Evolutionary conservation across 257 asterid species (phyloP).

Genomic region (Solanum sitiens): DNA sequence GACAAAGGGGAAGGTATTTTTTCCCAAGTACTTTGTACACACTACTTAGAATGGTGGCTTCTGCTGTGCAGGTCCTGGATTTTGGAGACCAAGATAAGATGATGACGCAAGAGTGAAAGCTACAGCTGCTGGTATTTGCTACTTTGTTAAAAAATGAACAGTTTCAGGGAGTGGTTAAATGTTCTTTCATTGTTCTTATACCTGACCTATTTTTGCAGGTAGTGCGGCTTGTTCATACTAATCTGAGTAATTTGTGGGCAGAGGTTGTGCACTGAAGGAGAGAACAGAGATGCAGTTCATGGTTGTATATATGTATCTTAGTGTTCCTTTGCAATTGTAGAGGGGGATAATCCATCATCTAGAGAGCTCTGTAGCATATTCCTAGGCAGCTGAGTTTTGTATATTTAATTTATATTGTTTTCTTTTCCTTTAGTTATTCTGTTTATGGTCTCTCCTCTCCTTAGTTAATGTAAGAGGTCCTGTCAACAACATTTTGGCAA

Average conservation of each 20-base stretch:
- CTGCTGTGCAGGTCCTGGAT: slow-evolving; percentile 51
- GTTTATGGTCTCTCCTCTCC: slow-evolving; percentile 10
- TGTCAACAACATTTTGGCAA: slow-evolving; percentile 6
- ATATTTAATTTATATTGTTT: not conserved
- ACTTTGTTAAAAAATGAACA: not conserved
- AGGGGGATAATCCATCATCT: not conserved
- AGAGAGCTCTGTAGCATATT: slow-evolving; percentile 4
- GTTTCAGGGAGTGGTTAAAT: not conserved
- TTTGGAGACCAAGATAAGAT: slow-evolving; percentile 65
- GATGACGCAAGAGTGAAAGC: slow-evolving; percentile 1
- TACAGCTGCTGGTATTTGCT: slow-evolving; percentile 5
- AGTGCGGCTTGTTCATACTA: slow-evolving; percentile 1
- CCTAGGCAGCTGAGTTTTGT: slow-evolving; percentile 1
- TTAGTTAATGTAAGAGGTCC: slow-evolving; percentile 3
- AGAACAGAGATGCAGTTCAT: not conserved
- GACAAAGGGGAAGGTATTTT: not conserved
- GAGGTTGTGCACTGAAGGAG: not conserved
- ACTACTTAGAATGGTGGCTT: not conserved
- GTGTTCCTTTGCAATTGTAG: not conserved
- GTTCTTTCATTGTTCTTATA: not conserved
- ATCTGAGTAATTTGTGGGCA: not conserved
- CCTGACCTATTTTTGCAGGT: not conserved
- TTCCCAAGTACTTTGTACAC: not conserved
- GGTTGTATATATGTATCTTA: not conserved
- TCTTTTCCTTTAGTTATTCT: not conserved